Evolutionary conservation across 768 basidiomycete genomes (phyloP).

Genomic region (Suillus sp.): DNA sequence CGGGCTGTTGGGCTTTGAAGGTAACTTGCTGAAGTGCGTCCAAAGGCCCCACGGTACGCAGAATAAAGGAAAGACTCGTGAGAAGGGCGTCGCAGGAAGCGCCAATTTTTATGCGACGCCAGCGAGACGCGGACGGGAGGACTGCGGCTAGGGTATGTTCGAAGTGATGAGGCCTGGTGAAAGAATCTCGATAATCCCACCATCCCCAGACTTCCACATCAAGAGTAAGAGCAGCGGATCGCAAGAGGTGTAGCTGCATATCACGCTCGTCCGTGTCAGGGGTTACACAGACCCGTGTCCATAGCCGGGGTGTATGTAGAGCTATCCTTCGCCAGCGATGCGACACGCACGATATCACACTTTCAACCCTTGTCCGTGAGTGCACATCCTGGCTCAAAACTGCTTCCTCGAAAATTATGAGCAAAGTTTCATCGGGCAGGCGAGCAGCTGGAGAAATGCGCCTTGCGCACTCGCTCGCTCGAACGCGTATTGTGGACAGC

Average conservation of each 20-base stretch:
- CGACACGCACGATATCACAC: slow-evolving; percentile 32
- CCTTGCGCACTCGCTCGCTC: slow-evolving; percentile 33
- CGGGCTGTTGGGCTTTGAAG: slow-evolving; percentile 33
- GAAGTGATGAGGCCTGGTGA: slow-evolving; percentile 24
- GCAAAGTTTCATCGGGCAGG: slow-evolving; percentile 34
- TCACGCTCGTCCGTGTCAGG: slow-evolving; percentile 18
- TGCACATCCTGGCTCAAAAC: slow-evolving; percentile 27
- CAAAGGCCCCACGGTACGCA: slow-evolving; percentile 22
- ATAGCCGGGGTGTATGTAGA: slow-evolving; percentile 32
- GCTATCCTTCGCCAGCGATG: slow-evolving; percentile 36
- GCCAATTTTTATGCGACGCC: slow-evolving; percentile 31
- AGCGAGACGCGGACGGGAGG: slow-evolving; percentile 29
- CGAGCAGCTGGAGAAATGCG: slow-evolving; percentile 31
- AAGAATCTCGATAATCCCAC: slow-evolving; percentile 33
- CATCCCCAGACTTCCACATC: slow-evolving; percentile 32
- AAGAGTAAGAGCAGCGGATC: slow-evolving; percentile 17
- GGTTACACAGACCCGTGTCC: slow-evolving; percentile 30
- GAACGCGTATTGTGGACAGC: slow-evolving; percentile 23
- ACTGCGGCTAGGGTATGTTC: slow-evolving; percentile 29
- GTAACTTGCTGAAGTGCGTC: slow-evolving; percentile 30
- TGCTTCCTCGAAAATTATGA: slow-evolving; percentile 34
- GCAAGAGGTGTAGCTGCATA: not conserved
- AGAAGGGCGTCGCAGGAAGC: slow-evolving; percentile 32
- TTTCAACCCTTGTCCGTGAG: slow-evolving; percentile 25
- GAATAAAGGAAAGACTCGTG: slow-evolving; percentile 31